phyloP scores from a whole-genome alignment of 371 early-diverging fungal species.

The Funneliformis caledonium region DNA sequence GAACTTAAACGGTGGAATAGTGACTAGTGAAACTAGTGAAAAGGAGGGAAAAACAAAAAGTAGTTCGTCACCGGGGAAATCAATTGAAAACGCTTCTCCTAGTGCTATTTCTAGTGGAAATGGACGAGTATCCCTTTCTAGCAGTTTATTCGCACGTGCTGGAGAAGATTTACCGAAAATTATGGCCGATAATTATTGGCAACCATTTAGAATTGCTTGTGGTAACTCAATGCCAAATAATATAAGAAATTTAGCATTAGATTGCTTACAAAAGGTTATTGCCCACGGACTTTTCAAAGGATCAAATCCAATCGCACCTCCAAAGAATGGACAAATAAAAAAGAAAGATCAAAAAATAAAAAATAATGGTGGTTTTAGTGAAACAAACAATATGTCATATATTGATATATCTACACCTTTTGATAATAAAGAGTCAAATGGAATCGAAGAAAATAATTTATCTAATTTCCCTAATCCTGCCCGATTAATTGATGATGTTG shows the following conservation, averaged over 20 bases:
- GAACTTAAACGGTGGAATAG: neutral
- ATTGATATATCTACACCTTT: slow-evolving; percentile 49
- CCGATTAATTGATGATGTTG: slow-evolving; percentile 52
- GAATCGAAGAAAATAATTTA: slow-evolving; percentile 42
- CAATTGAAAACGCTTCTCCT: neutral
- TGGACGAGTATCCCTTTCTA: slow-evolving; percentile 19
- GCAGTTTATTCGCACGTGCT: slow-evolving; percentile 23
- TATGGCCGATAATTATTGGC: slow-evolving; percentile 39
- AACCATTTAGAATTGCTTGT: slow-evolving; percentile 41
- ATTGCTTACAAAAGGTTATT: slow-evolving; percentile 43
- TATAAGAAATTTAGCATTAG: slow-evolving; percentile 40
- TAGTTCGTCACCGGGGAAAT: neutral
- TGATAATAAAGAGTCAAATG: slow-evolving; percentile 45
- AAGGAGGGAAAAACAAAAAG: neutral
- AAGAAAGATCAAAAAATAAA: slow-evolving; percentile 3
- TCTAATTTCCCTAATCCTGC: slow-evolving; percentile 46
- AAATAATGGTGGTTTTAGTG: slow-evolving; percentile 42
- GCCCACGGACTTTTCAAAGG: slow-evolving; percentile 42
- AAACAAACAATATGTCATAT: slow-evolving; percentile 47
- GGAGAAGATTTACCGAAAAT: slow-evolving; percentile 39
- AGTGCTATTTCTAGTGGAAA: neutral
- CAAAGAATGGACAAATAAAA: neutral
- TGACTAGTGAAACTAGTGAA: neutral
- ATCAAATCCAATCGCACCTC: slow-evolving; percentile 21
- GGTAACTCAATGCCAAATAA: slow-evolving; percentile 37